Conservation (phyloP, 352 stramenopile species). For the Globisporangium heterothallicum region DNA sequence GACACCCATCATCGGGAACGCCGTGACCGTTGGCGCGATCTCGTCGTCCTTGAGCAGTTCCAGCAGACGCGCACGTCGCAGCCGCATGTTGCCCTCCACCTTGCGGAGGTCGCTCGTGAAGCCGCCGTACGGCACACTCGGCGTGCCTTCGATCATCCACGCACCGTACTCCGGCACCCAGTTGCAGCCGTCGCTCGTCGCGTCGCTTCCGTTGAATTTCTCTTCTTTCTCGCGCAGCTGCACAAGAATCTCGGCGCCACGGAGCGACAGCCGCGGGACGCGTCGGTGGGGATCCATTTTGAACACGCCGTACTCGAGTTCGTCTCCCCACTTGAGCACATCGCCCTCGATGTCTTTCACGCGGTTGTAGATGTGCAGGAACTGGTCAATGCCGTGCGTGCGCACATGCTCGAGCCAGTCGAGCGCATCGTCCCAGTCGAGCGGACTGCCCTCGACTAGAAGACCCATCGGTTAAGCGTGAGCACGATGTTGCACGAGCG, state of each 20-base stretch:
- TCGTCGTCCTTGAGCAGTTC: conserved; percentile 92
- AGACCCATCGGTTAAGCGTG: conserved; percentile 48
- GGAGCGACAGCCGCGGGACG: conserved; percentile 87
- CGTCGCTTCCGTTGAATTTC: conserved; percentile 23
- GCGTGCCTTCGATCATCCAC: conserved; percentile 99
- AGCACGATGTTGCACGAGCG: no score
- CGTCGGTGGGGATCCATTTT: conserved; percentile 86
- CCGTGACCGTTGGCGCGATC: conserved; percentile 95
- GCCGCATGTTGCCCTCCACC: conserved; percentile 97
- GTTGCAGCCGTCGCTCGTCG: conserved; percentile 88
- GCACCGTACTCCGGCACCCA: conserved; percentile 99
- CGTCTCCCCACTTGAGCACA: conserved; percentile 96
- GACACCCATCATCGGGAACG: conserved; percentile 96
- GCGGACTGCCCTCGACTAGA: conserved; percentile 90
- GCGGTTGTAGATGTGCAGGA: conserved; percentile 95
- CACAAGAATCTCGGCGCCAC: conserved; percentile 92
- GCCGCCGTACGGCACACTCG: conserved; percentile 90
- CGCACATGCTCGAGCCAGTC: conserved; percentile 95
- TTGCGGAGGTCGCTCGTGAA: conserved; percentile 93
- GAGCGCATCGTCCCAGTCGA: conserved; percentile 94
- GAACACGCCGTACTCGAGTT: conserved; percentile 99
- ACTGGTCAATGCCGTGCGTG: conserved; percentile 94
- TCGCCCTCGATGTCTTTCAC: conserved; percentile 94
- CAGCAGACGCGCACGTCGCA: conserved; percentile 93
- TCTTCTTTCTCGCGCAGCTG: conserved; percentile 90